These are phyloP conservation scores for Beauveria sp. DNA, from an alignment of 2,329 filamentous ascomycete genomes.

Conservation along the genomic window DNA sequence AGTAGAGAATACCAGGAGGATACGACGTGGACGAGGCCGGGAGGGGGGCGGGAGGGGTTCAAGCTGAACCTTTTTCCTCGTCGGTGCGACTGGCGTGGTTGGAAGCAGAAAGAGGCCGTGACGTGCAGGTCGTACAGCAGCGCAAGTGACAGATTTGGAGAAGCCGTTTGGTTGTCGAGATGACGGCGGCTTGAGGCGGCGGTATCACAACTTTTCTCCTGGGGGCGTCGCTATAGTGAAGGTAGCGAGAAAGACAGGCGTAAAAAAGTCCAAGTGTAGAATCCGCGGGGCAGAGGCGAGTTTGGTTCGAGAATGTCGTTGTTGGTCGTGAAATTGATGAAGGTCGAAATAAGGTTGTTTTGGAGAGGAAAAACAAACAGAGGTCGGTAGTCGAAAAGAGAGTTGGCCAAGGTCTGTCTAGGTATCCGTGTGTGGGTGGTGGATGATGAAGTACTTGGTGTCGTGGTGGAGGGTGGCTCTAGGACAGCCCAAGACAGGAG, in stretches of 20 bases:
- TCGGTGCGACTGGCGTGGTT: neutral
- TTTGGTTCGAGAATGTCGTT: neutral
- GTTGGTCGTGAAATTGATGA: neutral
- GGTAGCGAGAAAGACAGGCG: neutral
- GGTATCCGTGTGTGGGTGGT: neutral
- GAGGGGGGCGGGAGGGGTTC: neutral
- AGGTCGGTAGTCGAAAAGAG: neutral
- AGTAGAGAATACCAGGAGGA: neutral
- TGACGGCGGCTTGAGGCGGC: neutral
- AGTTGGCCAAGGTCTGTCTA: constrained; percentile 3
- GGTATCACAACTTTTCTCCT: neutral
- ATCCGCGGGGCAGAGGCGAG: neutral
- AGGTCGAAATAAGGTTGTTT: neutral
- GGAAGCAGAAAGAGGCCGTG: neutral
- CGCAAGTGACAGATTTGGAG: neutral
- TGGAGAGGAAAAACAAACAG: neutral
- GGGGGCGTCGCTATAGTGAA: constrained; percentile 8
- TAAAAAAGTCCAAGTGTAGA: neutral
- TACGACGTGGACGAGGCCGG: neutral
- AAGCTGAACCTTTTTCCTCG: neutral
- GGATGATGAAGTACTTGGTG: constrained; percentile 9
- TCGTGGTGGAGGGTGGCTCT: neutral
- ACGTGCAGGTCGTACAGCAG: constrained; percentile 4
- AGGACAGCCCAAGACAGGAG: neutral
- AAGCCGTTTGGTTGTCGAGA: neutral